Evolutionary conservation across 2,329 filamentous ascomycete genomes (phyloP).

Genomic region (Xylaria sp.): DNA sequence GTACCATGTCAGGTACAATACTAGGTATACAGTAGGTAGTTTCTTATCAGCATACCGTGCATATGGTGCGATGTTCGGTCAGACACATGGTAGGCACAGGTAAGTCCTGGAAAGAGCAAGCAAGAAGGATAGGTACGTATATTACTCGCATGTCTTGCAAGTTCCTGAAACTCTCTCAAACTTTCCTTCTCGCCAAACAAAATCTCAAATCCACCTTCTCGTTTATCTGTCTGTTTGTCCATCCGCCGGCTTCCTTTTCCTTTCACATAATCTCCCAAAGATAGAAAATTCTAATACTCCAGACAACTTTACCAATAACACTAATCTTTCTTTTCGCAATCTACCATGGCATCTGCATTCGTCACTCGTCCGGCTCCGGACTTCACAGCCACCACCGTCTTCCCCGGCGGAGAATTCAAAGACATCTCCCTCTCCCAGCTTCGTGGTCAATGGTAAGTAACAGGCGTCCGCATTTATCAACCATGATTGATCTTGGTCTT

Average conservation of each 20-base stretch:
- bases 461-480: conserved; percentile 25
- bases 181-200: conserved; percentile 1
- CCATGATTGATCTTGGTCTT: neutral
- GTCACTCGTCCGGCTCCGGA: conserved; percentile 61
- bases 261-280: neutral
- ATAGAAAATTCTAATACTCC: neutral
- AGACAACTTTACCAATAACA: neutral
- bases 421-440: conserved; percentile 59
- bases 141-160: neutral
- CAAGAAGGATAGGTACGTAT: conserved; percentile 15
- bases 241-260: neutral
- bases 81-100: neutral
- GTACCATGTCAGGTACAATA: neutral
- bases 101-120: conserved; percentile 2
- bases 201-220: neutral
- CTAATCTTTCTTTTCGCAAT: neutral
- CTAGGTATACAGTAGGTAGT: neutral
- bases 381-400: conserved; percentile 62
- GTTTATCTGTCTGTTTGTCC: neutral
- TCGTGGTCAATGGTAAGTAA: conserved; percentile 59
- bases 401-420: conserved; percentile 61
- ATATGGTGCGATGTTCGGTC: conserved; percentile 7
- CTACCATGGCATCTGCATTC: conserved; percentile 58
- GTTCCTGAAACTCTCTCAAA: conserved; percentile 23
- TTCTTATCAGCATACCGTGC: neutral